A percentile compares a stretch with the other conserved stretches of the same genome.
Evolutionary conservation across 1,284 basidiomycete genomes (phyloP).

Genomic region (Taiwanofungus camphoratus): DNA sequence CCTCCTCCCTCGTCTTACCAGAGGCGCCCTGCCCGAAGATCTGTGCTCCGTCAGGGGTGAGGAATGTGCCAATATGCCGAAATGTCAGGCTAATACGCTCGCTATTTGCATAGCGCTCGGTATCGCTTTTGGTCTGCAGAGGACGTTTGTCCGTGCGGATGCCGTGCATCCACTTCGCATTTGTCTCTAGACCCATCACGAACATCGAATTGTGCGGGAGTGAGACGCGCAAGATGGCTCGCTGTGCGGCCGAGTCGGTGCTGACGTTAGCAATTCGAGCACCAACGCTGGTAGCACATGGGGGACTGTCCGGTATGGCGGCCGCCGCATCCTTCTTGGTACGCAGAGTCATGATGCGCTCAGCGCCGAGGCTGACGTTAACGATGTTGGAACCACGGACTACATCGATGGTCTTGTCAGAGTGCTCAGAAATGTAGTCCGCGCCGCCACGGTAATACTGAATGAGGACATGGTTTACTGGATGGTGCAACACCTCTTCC

Average conservation of each 20-base stretch:
- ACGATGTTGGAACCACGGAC: constrained; percentile 64
- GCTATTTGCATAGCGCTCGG: constrained; percentile 48
- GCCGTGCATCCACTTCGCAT: constrained; percentile 62
- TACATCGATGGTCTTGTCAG: constrained; percentile 76
- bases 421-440: constrained; percentile 78
- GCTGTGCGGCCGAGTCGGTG: constrained; percentile 10
- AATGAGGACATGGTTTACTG: constrained; percentile 73
- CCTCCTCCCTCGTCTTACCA: constrained; percentile 49
- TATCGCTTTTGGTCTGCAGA: constrained; percentile 39
- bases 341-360: constrained; percentile 64
- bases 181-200: constrained; percentile 65
- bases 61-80: constrained; percentile 67
- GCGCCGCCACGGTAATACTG: constrained; percentile 69
- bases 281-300: too few species aligned
- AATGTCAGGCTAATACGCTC: constrained; percentile 75
- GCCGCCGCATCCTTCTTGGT: constrained; percentile 46
- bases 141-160: constrained; percentile 69
- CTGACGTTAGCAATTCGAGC: constrained; percentile 5
- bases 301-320: too few species aligned
- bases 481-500: constrained; percentile 46
- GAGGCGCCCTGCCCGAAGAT: constrained; percentile 69
- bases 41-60: constrained; percentile 39
- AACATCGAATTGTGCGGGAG: constrained; percentile 77
- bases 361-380: constrained; percentile 71
- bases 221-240: constrained; percentile 53